Percentiles rank a stretch among this genome's conserved stretches.
phyloP scores from a whole-genome alignment of 306 rosid species.

The Cyamopsis tetragonoloba region DNA sequence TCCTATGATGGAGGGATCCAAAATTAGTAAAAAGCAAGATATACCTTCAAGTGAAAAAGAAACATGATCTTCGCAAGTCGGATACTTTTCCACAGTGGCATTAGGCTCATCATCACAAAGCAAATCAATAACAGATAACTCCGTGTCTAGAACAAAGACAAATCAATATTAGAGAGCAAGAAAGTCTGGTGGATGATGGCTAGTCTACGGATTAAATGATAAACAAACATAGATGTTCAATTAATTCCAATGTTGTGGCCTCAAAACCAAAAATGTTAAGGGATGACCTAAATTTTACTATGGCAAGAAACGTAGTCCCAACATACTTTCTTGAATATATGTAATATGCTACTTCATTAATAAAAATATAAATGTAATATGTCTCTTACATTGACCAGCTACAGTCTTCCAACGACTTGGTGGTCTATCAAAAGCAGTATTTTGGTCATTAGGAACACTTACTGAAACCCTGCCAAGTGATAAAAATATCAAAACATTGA shows the following conservation, averaged over 20 bases:
- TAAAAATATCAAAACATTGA: constrained; percentile 23
- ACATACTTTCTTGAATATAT: constrained; percentile 17
- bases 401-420: constrained; percentile 33
- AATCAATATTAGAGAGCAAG: constrained; percentile 11
- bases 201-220: background rate
- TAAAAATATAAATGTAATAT: constrained; percentile 7
- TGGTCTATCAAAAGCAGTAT: constrained; percentile 26
- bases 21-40: constrained; percentile 1
- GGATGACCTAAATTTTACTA: constrained; percentile 17
- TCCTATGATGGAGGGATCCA: background rate
- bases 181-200: background rate
- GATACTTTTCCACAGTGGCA: constrained; percentile 36
- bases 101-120: constrained; percentile 59
- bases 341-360: constrained; percentile 33
- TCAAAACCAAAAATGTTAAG: constrained; percentile 7
- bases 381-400: constrained; percentile 56
- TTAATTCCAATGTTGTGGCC: constrained; percentile 1
- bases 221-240: background rate
- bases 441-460: constrained; percentile 29
- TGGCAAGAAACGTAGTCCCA: constrained; percentile 11
- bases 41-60: constrained; percentile 90
- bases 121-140: constrained; percentile 68
- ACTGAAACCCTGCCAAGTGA: constrained; percentile 39
- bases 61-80: constrained; percentile 74
- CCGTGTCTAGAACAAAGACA: constrained; percentile 47